Conservation (phyloP, 148 eudicot genomes). For the Rheum nobile region DNA sequence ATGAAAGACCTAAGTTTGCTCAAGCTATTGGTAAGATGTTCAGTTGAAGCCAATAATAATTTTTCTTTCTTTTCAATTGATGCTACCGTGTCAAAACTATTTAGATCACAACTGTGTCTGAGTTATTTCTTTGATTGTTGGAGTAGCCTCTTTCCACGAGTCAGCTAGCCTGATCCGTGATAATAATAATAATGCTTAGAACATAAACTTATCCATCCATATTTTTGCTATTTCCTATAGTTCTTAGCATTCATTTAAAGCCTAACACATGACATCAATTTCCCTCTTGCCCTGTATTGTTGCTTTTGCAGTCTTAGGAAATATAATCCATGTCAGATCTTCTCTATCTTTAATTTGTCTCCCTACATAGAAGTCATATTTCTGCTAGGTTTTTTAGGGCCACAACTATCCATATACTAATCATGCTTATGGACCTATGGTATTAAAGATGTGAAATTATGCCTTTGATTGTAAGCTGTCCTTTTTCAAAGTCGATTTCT, state of each 20-base stretch:
- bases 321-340: background rate
- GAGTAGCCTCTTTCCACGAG: too few species aligned
- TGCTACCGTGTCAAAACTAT: background rate
- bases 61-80: background rate
- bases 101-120: background rate
- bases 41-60: background rate
- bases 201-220: background rate
- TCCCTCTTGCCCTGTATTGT: background rate
- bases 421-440: background rate
- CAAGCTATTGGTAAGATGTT: slow-evolving; percentile 66
- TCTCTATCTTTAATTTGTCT: background rate
- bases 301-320: background rate
- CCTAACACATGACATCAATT: background rate
- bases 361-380: background rate
- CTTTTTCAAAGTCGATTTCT: background rate
- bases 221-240: background rate
- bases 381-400: background rate
- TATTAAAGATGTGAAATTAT: background rate
- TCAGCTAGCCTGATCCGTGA: too few species aligned
- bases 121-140: background rate
- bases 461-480: background rate
- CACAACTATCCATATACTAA: background rate
- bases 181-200: too few species aligned
- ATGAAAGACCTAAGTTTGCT: slow-evolving; percentile 59
- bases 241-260: background rate